These are phyloP conservation scores for Fusarium lyarnte DNA, from an alignment of 2,329 filamentous ascomycete species.

Conservation along the genomic window DNA sequence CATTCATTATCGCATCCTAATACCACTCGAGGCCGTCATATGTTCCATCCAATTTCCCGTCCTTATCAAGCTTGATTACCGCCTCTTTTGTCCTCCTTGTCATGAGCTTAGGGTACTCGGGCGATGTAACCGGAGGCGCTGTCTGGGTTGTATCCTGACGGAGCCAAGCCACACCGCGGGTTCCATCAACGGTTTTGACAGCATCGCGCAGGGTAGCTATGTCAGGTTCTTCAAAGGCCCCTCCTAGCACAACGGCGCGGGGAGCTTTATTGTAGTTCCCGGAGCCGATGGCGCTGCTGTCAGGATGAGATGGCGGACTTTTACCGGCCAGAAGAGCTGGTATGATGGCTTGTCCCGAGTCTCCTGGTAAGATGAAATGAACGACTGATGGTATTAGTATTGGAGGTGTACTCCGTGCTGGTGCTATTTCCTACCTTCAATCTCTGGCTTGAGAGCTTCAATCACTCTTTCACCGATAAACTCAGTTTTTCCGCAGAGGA, in stretches of 20 bases:
- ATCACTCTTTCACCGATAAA: slow-evolving; percentile 9
- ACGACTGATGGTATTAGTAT: neutral
- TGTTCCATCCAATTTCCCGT: slow-evolving; percentile 9
- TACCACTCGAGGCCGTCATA: slow-evolving; percentile 25
- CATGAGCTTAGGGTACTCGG: slow-evolving; percentile 22
- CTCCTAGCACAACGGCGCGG: slow-evolving; percentile 9
- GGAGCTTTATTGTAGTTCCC: slow-evolving; percentile 1
- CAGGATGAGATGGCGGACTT: neutral
- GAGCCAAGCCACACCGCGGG: slow-evolving; percentile 15
- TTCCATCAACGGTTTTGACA: neutral
- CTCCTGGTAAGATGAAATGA: slow-evolving; percentile 23
- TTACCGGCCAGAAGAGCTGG: neutral
- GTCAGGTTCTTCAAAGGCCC: slow-evolving; percentile 16
- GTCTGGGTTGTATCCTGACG: slow-evolving; percentile 7
- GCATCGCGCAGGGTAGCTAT: neutral
- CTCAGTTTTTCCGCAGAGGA: slow-evolving; percentile 30
- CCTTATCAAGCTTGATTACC: neutral
- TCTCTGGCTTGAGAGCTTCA: slow-evolving; percentile 20
- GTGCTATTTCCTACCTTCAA: neutral
- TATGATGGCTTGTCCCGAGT: slow-evolving; percentile 16
- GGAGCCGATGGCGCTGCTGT: slow-evolving; percentile 9
- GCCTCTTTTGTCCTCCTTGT: slow-evolving; percentile 24
- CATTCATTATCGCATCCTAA: neutral
- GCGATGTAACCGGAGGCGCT: slow-evolving; percentile 15
- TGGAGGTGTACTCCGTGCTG: accelerated